These are phyloP conservation scores for Kwoniella pini DNA, from an alignment of 768 basidiomycete species.

Conservation along the genomic window DNA sequence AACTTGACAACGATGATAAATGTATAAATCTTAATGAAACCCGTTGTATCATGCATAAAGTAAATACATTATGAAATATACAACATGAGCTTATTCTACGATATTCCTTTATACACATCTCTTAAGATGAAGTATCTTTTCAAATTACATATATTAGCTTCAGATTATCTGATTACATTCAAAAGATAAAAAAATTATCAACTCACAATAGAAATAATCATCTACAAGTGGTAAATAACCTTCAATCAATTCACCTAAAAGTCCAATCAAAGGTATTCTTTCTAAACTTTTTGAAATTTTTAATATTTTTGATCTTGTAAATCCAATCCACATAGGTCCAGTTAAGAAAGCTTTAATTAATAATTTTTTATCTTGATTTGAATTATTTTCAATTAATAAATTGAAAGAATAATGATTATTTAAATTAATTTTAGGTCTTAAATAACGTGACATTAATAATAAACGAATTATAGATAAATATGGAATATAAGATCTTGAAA, in stretches of 20 bases:
- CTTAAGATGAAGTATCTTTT: neutral
- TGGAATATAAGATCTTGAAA: slow-evolving; percentile 61
- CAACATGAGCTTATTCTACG: too few relatives aligned
- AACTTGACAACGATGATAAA: neutral
- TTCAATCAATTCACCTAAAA: slow-evolving; percentile 46
- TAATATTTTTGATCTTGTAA: slow-evolving; percentile 47
- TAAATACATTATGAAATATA: too few relatives aligned
- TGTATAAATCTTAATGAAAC: too few relatives aligned
- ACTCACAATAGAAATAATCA: slow-evolving; percentile 54
- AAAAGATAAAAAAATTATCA: neutral
- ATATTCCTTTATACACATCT: too few relatives aligned
- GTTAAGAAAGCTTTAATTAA: slow-evolving; percentile 76
- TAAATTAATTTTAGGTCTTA: slow-evolving; percentile 61
- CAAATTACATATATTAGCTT: neutral
- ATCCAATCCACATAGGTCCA: slow-evolving; percentile 72
- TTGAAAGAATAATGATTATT: slow-evolving; percentile 65
- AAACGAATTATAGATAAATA: slow-evolving; percentile 67
- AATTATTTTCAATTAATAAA: slow-evolving; percentile 66
- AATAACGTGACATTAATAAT: slow-evolving; percentile 71
- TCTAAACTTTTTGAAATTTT: slow-evolving; percentile 33
- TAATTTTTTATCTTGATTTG: slow-evolving; percentile 76
- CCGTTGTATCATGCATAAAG: slow-evolving; percentile 16
- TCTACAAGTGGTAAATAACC: slow-evolving; percentile 52
- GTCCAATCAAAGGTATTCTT: slow-evolving; percentile 39
- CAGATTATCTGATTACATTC: neutral